Conservation (phyloP, 768 basidiomycete genomes). For the Hortiboletus flavorubellus region DNA sequence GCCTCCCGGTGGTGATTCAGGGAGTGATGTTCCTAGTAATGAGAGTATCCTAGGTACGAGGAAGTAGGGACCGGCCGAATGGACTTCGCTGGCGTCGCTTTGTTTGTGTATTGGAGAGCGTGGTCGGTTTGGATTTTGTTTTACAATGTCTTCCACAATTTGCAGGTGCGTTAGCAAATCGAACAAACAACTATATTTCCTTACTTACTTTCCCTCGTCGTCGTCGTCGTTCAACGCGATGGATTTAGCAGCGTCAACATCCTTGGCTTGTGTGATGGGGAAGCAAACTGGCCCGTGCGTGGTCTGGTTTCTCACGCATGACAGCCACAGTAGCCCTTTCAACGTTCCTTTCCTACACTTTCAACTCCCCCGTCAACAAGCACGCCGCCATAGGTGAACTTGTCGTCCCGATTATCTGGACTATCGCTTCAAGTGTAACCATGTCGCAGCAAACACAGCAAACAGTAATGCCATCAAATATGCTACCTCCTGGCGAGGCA, state of each 20-base stretch:
- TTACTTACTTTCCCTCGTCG: conserved; percentile 31
- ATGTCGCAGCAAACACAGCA: conserved; percentile 55
- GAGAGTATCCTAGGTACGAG: neutral
- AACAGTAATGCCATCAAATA: conserved; percentile 60
- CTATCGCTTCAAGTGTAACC: neutral
- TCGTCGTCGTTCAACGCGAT: conserved; percentile 29
- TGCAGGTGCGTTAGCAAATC: conserved; percentile 64
- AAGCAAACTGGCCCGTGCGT: conserved; percentile 56
- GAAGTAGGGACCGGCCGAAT: neutral
- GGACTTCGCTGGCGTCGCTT: conserved; percentile 17
- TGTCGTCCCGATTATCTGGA: conserved; percentile 11
- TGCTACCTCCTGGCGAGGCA: conserved; percentile 48
- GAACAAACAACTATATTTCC: conserved; percentile 42
- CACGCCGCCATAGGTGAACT: conserved; percentile 17
- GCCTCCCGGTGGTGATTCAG: neutral
- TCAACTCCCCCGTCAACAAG: conserved; percentile 24
- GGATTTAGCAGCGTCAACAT: conserved; percentile 13
- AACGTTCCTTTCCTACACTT: conserved; percentile 32
- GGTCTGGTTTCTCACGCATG: conserved; percentile 37
- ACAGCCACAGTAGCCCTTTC: conserved; percentile 51
- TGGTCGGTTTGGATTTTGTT: conserved; percentile 56
- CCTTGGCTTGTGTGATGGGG: conserved; percentile 24
- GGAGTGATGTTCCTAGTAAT: neutral
- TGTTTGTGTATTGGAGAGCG: conserved; percentile 42
- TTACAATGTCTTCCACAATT: conserved; percentile 73